Percentiles rank a stretch among this genome's conserved stretches.
Evolutionary conservation across 2,329 filamentous ascomycete species (phyloP).

Genomic region (Alternaria arborescens): DNA sequence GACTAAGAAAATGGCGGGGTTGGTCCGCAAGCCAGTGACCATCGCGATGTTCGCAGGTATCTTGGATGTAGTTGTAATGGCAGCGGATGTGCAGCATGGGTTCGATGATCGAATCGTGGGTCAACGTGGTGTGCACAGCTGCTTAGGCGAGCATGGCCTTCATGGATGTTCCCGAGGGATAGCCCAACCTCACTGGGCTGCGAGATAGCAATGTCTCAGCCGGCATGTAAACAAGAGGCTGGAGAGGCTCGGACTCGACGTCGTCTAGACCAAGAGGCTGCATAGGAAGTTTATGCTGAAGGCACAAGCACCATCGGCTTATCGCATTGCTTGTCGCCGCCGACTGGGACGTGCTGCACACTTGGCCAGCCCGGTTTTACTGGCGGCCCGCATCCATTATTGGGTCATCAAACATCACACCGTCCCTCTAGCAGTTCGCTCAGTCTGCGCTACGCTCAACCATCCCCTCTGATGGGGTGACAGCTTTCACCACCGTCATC

Average conservation of each 20-base stretch:
- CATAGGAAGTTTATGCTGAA: conserved; percentile 7
- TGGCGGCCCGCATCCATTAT: conserved; percentile 13
- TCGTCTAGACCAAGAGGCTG: neutral
- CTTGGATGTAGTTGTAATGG: conserved; percentile 5
- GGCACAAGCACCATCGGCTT: conserved; percentile 7
- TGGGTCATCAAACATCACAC: conserved; percentile 18
- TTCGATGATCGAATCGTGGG: conserved; percentile 5
- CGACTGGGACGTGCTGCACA: conserved; percentile 11
- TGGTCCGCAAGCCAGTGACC: neutral
- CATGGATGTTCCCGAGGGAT: conserved; percentile 15
- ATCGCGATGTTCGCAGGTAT: neutral
- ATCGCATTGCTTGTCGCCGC: conserved; percentile 13
- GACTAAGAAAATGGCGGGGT: conserved; percentile 6
- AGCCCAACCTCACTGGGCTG: conserved; percentile 6
- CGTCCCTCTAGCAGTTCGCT: conserved; percentile 9
- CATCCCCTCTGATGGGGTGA: conserved; percentile 9
- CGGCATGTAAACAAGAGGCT: conserved; percentile 14
- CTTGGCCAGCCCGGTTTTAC: conserved; percentile 10
- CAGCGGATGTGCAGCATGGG: conserved; percentile 2
- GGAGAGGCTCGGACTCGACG: conserved; percentile 6
- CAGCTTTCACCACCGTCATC: neutral
- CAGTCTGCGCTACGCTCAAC: conserved; percentile 12
- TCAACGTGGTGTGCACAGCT: conserved; percentile 5
- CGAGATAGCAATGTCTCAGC: conserved; percentile 13
- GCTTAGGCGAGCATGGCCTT: neutral